Conservation (phyloP, 768 basidiomycete genomes). For the Crepidotus variabilis region DNA sequence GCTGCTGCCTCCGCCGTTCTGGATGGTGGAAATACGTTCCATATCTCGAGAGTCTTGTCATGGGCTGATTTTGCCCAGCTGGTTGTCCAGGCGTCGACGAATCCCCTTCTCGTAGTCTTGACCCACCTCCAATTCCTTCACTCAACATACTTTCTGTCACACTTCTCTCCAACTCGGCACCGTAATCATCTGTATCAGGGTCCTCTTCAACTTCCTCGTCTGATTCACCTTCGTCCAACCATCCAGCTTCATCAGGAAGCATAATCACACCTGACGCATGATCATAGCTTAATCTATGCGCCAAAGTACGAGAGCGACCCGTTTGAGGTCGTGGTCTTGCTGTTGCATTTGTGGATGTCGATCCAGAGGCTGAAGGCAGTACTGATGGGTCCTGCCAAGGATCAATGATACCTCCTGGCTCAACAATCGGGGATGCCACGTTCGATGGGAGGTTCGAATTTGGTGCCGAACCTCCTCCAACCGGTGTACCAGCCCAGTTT, state of each 20-base stretch:
- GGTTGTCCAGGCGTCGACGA: neutral
- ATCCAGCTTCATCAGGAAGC: constrained; percentile 72
- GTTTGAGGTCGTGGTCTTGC: constrained; percentile 5
- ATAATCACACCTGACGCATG: constrained; percentile 86
- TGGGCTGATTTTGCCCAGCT: constrained; percentile 14
- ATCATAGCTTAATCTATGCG: constrained; percentile 78
- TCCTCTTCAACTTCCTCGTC: constrained; percentile 45
- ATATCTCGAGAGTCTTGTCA: constrained; percentile 54
- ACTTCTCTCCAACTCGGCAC: constrained; percentile 25
- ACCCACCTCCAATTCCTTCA: constrained; percentile 11
- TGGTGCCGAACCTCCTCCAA: neutral
- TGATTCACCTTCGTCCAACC: constrained; percentile 51
- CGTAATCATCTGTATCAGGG: constrained; percentile 43
- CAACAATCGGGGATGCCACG: neutral
- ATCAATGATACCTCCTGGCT: constrained; percentile 27
- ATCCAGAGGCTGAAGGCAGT: neutral
- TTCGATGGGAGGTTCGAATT: neutral
- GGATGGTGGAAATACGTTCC: constrained; percentile 87
- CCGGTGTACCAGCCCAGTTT: neutral
- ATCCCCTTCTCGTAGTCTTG: constrained; percentile 2
- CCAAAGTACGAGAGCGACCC: constrained; percentile 26
- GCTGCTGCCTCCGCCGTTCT: constrained; percentile 44
- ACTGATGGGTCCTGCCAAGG: constrained; percentile 57
- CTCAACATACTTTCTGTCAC: constrained; percentile 11
- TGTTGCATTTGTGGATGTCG: neutral